Percentiles rank a stretch among this genome's conserved stretches.
These are phyloP conservation scores for Yarrowia bubula DNA, from an alignment of 805 yeast genomes.

Conservation along the genomic window DNA sequence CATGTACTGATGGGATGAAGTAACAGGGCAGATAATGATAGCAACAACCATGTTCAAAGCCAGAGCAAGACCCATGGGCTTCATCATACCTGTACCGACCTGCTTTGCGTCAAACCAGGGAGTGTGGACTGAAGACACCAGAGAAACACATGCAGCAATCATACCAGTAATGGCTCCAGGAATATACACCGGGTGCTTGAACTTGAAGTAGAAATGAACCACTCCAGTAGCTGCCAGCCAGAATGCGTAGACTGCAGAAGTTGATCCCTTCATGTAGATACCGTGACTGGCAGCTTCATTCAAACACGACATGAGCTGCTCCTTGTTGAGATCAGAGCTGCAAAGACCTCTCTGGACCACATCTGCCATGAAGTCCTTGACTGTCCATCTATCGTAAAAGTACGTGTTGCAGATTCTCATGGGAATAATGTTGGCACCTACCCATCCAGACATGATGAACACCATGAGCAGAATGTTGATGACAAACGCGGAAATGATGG, in stretches of 20 bases:
- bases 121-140: conserved; percentile 16
- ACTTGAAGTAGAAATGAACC: conserved; percentile 1
- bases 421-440: conserved; percentile 25
- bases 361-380: conserved; percentile 28
- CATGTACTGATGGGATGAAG: conserved; percentile 35
- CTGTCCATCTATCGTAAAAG: conserved; percentile 27
- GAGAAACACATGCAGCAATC: conserved; percentile 32
- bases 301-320: conserved; percentile 2
- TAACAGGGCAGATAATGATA: conserved; percentile 35
- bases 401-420: conserved; percentile 16
- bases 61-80: conserved; percentile 36
- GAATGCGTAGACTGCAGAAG: not conserved
- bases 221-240: conserved; percentile 16
- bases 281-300: not conserved
- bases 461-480: conserved; percentile 13
- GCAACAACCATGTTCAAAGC: conserved; percentile 33
- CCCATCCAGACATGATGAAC: conserved; percentile 16
- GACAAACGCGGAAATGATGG: conserved; percentile 10
- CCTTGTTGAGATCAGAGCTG: not conserved
- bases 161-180: conserved; percentile 34
- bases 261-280: not conserved
- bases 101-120: conserved; percentile 35
- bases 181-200: conserved; percentile 30
- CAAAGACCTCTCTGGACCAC: conserved; percentile 6
- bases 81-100: conserved; percentile 31